phyloP scores from a whole-genome alignment of 1,284 basidiomycete species.

The Golubevia sp. region DNA sequence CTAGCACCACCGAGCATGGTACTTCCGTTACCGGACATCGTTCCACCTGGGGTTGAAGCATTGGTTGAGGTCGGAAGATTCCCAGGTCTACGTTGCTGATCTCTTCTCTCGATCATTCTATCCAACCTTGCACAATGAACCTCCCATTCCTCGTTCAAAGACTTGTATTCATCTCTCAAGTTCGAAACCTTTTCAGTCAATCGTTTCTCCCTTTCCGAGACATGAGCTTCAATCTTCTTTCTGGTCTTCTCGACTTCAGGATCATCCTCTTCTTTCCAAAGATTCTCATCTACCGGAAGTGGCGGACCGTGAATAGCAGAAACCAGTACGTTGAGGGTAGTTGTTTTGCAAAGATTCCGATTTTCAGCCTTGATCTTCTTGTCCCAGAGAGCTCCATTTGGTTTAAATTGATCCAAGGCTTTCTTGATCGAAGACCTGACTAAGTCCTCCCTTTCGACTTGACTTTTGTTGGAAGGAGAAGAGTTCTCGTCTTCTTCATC shows the following conservation, averaged over 20 bases:
- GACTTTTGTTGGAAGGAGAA: neutral
- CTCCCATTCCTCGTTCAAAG: slow-evolving; percentile 46
- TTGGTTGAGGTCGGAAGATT: neutral
- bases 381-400: neutral
- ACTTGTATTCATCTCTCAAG: slow-evolving; percentile 41
- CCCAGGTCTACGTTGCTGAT: slow-evolving; percentile 7
- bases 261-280: slow-evolving; percentile 33
- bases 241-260: slow-evolving; percentile 16
- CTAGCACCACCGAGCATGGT: too few relatives aligned
- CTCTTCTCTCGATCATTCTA: slow-evolving; percentile 34
- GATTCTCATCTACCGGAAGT: slow-evolving; percentile 13
- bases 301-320: slow-evolving; percentile 35
- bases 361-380: neutral
- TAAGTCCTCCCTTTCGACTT: neutral
- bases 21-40: too few relatives aligned
- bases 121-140: slow-evolving; percentile 45
- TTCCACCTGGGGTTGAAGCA: too few relatives aligned
- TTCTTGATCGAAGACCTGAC: neutral
- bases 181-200: slow-evolving; percentile 35
- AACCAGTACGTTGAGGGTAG: slow-evolving; percentile 24
- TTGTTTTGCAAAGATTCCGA: slow-evolving; percentile 14
- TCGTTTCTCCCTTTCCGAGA: slow-evolving; percentile 26
- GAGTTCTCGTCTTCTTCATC: neutral
- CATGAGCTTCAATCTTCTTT: slow-evolving; percentile 17
- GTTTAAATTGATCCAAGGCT: neutral